Evolutionary conservation across 2,329 filamentous ascomycete species (phyloP), one percentile per base, ranked within the genome.

Genomic region (Penicillium sp.): DNA sequence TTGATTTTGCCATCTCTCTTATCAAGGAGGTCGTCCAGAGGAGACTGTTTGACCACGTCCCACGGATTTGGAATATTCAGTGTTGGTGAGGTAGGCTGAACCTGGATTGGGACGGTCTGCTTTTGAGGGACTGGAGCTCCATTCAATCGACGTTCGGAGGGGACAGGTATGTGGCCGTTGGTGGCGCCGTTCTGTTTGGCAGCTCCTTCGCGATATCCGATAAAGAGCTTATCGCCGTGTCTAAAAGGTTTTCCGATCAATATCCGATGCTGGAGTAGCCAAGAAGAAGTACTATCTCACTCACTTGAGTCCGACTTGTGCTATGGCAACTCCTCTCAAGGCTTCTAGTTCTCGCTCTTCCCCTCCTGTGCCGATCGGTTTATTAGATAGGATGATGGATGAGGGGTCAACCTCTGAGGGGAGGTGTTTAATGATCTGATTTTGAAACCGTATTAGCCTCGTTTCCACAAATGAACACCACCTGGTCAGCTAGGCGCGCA

Each of bases 161-260:
- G 61, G 25, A 67, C 61, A 38, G 70, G 62, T 40, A 67, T 65
- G 19, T 65, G 51, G 28, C 70, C 68, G 53, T 76, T 73, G 14
- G 67, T 55, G 6, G 67, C 37, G 19, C 84, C 84, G 65, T 87
- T 87, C 43, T 82, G 76, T 45, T 77, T 66, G 22, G 78, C 64
- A 30, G 80, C 76, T 57, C 84, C 80, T 70, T 90, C 85, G 68
- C 88, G 80, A 79, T 96, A 99, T 66, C 86, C 88, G 67, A 98
- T 82, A 78, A 93, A 99, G 65, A 99, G 87, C 73, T 97, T 87
- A 73, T 97, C 93, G 65, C 95, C 95, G 75, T 99, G 92, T 64
- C 91, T 95, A 37, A 13, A 58, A 49, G 61, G 42, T 38, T 4
- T 59, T 74, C 69, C 55, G n/a, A 43, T 69, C 52, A 70, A 66